Evolutionary conservation across 495 filamentous ascomycete genomes (phyloP).

Genomic region (Penicillium turbatum): DNA sequence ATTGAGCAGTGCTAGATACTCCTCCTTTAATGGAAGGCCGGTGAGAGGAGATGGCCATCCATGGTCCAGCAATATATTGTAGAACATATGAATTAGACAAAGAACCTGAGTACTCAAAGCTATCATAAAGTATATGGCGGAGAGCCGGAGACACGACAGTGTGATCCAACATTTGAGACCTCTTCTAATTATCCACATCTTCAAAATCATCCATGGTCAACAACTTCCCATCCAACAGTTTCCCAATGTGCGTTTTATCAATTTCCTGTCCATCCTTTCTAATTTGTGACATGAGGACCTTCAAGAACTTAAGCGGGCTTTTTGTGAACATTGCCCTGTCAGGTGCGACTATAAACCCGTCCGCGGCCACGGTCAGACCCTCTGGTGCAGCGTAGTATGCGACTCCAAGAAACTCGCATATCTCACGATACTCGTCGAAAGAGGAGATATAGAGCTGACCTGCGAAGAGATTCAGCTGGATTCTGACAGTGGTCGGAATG

Average conservation of each 20-base stretch:
- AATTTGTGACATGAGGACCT: slow-evolving; percentile 45
- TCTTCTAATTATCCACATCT: no score
- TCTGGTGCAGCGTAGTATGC: slow-evolving; percentile 32
- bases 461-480: slow-evolving; percentile 61
- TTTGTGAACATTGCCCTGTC: slow-evolving; percentile 28
- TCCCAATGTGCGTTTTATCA: slow-evolving; percentile 53
- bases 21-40: no score
- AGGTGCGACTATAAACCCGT: slow-evolving; percentile 28
- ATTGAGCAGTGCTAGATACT: no score
- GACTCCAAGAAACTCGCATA: slow-evolving; percentile 54
- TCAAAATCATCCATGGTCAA: no score
- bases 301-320: slow-evolving; percentile 54
- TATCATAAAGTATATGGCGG: no score
- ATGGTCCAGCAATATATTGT: no score
- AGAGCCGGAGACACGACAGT: no score
- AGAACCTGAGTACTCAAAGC: no score
- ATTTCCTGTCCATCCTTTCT: slow-evolving; percentile 48
- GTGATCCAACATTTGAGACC: no score
- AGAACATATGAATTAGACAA: no score
- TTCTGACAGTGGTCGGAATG: slow-evolving; percentile 18
- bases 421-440: slow-evolving; percentile 48
- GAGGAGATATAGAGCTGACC: slow-evolving; percentile 59
- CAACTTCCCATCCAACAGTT: no score
- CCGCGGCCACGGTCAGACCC: slow-evolving; percentile 39
- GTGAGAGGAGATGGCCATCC: no score